phyloP scores from a whole-genome alignment of 306 rosid genomes.

The Quercus engelmannii region DNA sequence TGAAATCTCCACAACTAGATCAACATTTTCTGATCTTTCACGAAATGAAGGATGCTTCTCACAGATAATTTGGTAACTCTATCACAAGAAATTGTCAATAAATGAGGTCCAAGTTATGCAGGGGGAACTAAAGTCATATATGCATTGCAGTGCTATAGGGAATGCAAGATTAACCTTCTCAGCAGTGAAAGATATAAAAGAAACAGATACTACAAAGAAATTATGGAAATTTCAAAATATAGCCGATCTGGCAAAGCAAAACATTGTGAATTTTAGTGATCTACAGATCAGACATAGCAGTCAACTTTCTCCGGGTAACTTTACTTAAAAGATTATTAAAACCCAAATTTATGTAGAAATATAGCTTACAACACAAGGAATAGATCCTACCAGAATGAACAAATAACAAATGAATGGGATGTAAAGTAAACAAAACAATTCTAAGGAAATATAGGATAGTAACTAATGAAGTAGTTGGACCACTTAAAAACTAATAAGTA shows the following conservation, averaged over 20 bases:
- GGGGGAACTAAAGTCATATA: neutral
- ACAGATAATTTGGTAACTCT: slow-evolving; percentile 89
- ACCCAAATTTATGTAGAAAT: neutral
- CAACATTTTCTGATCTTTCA: slow-evolving; percentile 91
- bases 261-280: neutral
- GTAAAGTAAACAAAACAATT: neutral
- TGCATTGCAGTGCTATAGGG: neutral
- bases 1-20: slow-evolving; percentile 91
- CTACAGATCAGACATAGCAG: slow-evolving; percentile 1
- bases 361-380: neutral
- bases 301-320: neutral
- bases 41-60: slow-evolving; percentile 95
- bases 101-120: slow-evolving; percentile 20
- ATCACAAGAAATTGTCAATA: slow-evolving; percentile 16
- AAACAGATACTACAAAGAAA: neutral
- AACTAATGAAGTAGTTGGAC: neutral
- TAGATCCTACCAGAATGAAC: neutral
- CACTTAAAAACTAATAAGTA: neutral
- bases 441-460: neutral
- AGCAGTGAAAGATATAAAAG: slow-evolving; percentile 2
- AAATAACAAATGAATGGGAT: neutral
- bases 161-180: slow-evolving; percentile 2
- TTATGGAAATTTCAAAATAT: neutral
- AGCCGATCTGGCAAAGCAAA: neutral
- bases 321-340: neutral